These are phyloP conservation scores for Aspergillus taichungensis DNA, from an alignment of 495 filamentous ascomycete species.

Conservation along the genomic window DNA sequence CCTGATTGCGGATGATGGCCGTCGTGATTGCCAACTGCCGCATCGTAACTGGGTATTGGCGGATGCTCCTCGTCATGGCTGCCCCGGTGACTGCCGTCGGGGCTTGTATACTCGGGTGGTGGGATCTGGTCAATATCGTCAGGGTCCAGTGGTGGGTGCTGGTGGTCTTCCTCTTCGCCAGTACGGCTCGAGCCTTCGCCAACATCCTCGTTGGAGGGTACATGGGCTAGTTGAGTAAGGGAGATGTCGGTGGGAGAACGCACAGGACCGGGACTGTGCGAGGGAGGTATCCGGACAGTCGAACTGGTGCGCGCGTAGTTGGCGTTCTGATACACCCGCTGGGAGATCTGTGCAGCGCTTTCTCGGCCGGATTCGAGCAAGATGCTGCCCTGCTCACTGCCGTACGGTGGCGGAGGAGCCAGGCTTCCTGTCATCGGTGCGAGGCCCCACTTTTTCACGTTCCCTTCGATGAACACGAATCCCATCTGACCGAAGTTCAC, in stretches of 20 bases:
- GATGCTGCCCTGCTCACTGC: constrained; percentile 91
- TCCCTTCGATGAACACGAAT: constrained; percentile 98
- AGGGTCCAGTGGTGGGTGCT: constrained; percentile 25
- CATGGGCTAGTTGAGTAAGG: constrained; percentile 65
- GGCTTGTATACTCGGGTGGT: constrained; percentile 70
- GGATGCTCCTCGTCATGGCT: constrained; percentile 42
- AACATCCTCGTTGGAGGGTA: constrained; percentile 61
- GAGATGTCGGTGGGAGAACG: constrained; percentile 96
- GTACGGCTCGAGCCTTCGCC: constrained; percentile 68
- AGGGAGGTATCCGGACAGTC: constrained; percentile 55
- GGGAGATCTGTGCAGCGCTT: constrained; percentile 45
- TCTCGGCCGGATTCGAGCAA: constrained; percentile 79
- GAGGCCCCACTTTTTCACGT: constrained; percentile 98
- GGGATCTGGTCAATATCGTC: constrained; percentile 30
- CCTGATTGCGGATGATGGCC: constrained; percentile 5
- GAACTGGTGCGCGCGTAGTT: constrained; percentile 37
- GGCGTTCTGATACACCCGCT: constrained; percentile 44
- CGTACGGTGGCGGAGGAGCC: constrained; percentile 92
- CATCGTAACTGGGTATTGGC: constrained; percentile 55
- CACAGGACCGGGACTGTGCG: constrained; percentile 80
- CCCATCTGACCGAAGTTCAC: constrained; percentile 97
- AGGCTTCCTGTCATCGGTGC: constrained; percentile 93
- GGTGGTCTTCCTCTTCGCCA: constrained; percentile 23
- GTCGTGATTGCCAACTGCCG: constrained; percentile 40
- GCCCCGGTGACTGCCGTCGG: constrained; percentile 47